Conservation (phyloP, 176 grass and related monocot genomes). For the Musa itinerans region DNA sequence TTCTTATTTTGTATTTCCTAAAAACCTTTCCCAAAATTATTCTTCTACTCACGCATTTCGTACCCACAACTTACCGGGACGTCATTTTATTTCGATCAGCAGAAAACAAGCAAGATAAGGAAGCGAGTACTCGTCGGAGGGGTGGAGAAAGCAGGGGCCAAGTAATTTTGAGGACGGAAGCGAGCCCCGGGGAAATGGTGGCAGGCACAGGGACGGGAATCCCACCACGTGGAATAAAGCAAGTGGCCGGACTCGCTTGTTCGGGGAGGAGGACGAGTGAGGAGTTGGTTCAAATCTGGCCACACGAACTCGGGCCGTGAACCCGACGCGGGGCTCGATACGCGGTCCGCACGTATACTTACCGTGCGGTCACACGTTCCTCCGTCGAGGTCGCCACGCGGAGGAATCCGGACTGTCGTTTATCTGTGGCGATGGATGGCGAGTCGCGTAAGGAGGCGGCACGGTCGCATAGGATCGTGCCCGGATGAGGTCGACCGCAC, state of each 20-base stretch:
- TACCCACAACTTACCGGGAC: too few relatives aligned
- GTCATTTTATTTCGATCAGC: too few relatives aligned
- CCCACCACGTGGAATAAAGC: not conserved
- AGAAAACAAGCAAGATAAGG: not conserved
- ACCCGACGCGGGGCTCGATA: not conserved
- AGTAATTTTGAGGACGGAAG: too few relatives aligned
- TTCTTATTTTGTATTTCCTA: too few relatives aligned
- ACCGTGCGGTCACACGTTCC: not conserved
- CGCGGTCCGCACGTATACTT: too few relatives aligned
- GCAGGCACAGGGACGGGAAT: too few relatives aligned
- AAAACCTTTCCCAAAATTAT: too few relatives aligned
- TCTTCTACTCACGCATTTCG: too few relatives aligned
- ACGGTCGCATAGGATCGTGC: not conserved
- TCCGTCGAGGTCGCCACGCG: not conserved
- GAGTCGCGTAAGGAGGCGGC: not conserved
- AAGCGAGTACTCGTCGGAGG: too few relatives aligned
- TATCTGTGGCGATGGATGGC: not conserved
- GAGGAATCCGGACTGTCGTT: not conserved
- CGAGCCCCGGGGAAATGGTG: too few relatives aligned
- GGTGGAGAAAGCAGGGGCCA: too few relatives aligned
- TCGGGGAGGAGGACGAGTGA: not conserved
- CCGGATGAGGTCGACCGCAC: not conserved
- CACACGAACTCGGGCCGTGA: not conserved
- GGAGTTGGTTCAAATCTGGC: not conserved
- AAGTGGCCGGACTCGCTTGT: not conserved